Base-by-base conservation (phyloP, 352 stramenopile genomes). In the Phytophthora litchii region DNA sequence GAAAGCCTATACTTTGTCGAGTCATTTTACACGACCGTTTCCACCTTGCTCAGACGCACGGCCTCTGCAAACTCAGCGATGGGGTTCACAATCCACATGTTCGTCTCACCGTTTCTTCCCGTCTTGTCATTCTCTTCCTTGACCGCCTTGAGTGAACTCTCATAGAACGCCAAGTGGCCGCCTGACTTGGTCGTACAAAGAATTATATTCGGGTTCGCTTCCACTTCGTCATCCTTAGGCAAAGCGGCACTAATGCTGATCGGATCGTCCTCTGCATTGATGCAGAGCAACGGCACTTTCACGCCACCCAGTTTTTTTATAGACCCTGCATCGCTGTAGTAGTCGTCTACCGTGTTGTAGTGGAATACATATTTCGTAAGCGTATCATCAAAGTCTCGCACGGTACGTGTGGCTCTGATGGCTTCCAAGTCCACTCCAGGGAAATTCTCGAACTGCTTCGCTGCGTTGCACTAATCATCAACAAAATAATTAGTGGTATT, bases 121-220 rank as follows among this genome's bases (percentile, higher is more conserved):
- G 42, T 27, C 13, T 68, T 58, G 34, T 25, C 46, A 12, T 45
- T 38, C 32, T 53, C 49, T 37, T 72, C 46, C 9, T 21, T 19
- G 16, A 23, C 19, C 34, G 48, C 41, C 17, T 65, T 59, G 17
- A 64, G 37, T 12, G 43, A 76, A 45, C 57, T 68, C 45, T 88
- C 70, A 49, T 87, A 92, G 47, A 91, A 94, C 0, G 64, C 80
- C 45, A 94, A 67, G 60, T 91, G 85, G 14, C 82, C 82, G 34
- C 85, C 82, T 4, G 50, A 67, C 23, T 85, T 76, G 23, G 85
- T 94, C 27, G 79, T 72, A 23, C 69, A 85, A 27, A 94, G 55
- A 31, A 94, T 84, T 36, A 91, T 63, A 17, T 87, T 78, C 4
- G 70, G 55, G 49, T 88, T 94, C 12, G 64, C 61, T 36, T 66